Conservation (phyloP, 2,329 filamentous ascomycete species). For the Ilyonectria mors-panacis region DNA sequence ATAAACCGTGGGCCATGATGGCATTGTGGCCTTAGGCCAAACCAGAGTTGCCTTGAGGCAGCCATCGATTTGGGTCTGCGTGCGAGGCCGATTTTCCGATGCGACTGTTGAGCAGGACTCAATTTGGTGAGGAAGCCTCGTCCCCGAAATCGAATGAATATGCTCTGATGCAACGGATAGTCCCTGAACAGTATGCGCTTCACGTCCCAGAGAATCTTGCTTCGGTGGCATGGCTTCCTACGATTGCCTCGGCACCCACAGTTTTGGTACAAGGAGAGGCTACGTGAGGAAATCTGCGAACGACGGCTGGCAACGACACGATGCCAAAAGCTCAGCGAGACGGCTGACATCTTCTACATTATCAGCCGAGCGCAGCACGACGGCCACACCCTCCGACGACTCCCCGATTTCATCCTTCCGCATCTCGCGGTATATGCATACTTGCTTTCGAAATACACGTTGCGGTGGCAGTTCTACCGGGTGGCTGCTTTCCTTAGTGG, state of each 20-base stretch:
- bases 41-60: too few species aligned
- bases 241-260: conserved; percentile 5
- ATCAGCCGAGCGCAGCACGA: conserved; percentile 58
- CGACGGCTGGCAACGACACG: conserved; percentile 6
- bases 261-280: conserved; percentile 19
- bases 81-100: too few species aligned
- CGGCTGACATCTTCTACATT: conserved; percentile 60
- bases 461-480: conserved; percentile 59
- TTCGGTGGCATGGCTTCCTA: conserved; percentile 9
- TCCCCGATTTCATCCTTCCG: conserved; percentile 44
- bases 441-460: conserved; percentile 61
- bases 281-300: conserved; percentile 24
- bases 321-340: conserved; percentile 56
- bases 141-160: not conserved
- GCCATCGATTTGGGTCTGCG: too few species aligned
- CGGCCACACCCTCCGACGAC: conserved; percentile 50
- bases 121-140: too few species aligned
- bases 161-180: not conserved
- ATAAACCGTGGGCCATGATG: too few species aligned
- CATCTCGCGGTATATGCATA: conserved; percentile 55
- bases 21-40: not conserved
- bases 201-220: not conserved
- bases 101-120: too few species aligned
- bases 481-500: conserved; percentile 52
- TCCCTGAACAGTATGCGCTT: not conserved